Conservation (phyloP, 805 yeast species). For the Lipomyces anomalus region DNA sequence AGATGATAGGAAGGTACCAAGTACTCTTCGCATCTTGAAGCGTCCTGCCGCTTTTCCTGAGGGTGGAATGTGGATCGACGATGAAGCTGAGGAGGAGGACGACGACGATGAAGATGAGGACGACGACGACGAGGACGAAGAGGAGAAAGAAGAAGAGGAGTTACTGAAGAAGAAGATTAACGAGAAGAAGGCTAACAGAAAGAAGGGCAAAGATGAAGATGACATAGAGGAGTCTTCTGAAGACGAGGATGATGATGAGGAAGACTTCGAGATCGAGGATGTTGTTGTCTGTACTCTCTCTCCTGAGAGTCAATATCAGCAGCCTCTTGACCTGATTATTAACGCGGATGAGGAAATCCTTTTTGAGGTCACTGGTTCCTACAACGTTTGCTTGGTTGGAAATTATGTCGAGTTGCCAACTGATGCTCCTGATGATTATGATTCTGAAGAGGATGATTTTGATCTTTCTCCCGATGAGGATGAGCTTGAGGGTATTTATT, state of each 20-base stretch:
- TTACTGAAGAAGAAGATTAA: conserved; percentile 23
- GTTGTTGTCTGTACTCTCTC: conserved; percentile 82
- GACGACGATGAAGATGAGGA: conserved; percentile 33
- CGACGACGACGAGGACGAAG: conserved; percentile 29
- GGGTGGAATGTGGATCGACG: conserved; percentile 21
- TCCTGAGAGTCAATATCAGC: conserved; percentile 70
- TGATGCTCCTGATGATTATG: conserved; percentile 45
- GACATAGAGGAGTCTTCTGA: conserved; percentile 48
- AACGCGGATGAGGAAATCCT: conserved; percentile 89
- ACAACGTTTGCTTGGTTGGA: conserved; percentile 87
- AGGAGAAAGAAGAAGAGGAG: conserved; percentile 32
- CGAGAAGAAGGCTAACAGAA: conserved; percentile 29
- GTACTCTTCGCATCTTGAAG: conserved; percentile 85
- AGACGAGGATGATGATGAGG: conserved; percentile 53
- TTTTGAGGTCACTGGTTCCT: conserved; percentile 94
- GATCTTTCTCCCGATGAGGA: conserved; percentile 32
- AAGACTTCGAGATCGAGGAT: conserved; percentile 75
- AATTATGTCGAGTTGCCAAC: conserved; percentile 95
- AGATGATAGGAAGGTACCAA: conserved; percentile 61
- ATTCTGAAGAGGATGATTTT: conserved; percentile 32
- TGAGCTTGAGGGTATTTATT: conserved; percentile 27
- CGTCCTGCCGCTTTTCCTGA: conserved; percentile 41
- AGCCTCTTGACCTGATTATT: conserved; percentile 81
- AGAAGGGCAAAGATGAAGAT: conserved; percentile 44
- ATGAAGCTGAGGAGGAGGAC: conserved; percentile 29